Base-by-base conservation (phyloP, 139 green algal genomes). In the Eudorina sp. region DNA sequence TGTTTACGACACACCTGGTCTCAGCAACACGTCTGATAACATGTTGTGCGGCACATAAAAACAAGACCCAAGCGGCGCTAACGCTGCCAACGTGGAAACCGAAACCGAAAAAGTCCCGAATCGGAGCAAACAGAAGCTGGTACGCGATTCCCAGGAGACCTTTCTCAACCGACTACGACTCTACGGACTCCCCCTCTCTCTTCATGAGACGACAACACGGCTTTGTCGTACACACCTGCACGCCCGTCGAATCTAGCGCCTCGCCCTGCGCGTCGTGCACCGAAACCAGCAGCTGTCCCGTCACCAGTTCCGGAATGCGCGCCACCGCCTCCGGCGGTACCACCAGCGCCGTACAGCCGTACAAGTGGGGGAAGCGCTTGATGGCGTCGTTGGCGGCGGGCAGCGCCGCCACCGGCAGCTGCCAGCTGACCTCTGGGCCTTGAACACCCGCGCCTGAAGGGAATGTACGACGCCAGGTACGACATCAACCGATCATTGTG, bases 311-410 rank as follows among this genome's bases (percentile, higher is more conserved):
- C 13, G 70, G 34, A 31, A 93, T 79, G 82, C 91, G 84, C 19
- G 60, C 58, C 8, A 88, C 48, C 46, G 85, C 82, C 53, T 92
- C 81, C 1, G 48, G 60, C 7, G 92, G 90, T 41, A 96, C 31
- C 8, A 72, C 41, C 19, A 96, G 86, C 36, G 90, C 53, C 19
- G 92, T 94, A 88, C 92, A 94, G 53, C 93, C 93, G 19, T 88
- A 83, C 23, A 98, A 91, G 90, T 96, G 91, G 4, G 95, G 95
- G 78, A 93, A 96, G 84, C 91, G 91, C 46, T 85, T 77, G 31
- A 90, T 46, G 4, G 91, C 80, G 29, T 53, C 29, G 13, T 21
- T 41, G 36, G 91, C 75, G 5, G 92, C 74, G 36, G 48, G 34
- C 25, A 29, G 45, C 13, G 78, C 70, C 21, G 75, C 74, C 13